A percentile compares a stretch with the other conserved stretches of the same genome.
Evolutionary conservation across 2,329 filamentous ascomycete species (phyloP).

Genomic region (Metarhizium humberi): DNA sequence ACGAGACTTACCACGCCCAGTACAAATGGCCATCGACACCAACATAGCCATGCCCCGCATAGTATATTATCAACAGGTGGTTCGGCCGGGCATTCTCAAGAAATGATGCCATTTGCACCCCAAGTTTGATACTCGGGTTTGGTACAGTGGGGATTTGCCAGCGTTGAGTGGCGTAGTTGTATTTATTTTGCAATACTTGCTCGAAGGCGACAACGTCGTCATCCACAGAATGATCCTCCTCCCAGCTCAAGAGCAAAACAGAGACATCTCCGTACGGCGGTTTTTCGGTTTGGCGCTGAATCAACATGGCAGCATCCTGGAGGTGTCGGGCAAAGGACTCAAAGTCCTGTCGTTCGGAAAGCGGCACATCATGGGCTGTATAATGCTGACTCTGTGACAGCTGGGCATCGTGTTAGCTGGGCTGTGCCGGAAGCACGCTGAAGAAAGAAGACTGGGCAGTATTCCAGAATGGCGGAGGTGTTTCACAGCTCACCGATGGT

Average conservation of each 20-base stretch:
- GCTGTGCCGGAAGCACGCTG: not conserved
- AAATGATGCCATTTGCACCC: slow-evolving; percentile 50
- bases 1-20: slow-evolving; percentile 52
- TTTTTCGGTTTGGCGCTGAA: slow-evolving; percentile 52
- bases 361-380: slow-evolving; percentile 29
- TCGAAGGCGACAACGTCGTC: slow-evolving; percentile 46
- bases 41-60: slow-evolving; percentile 51
- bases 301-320: slow-evolving; percentile 59
- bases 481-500: slow-evolving; percentile 5
- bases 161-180: slow-evolving; percentile 50
- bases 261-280: slow-evolving; percentile 49
- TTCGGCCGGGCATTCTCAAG: slow-evolving; percentile 48
- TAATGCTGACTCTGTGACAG: slow-evolving; percentile 19
- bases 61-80: slow-evolving; percentile 56
- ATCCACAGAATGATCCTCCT: slow-evolving; percentile 46
- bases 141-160: slow-evolving; percentile 52
- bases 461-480: not conserved
- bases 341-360: slow-evolving; percentile 49
- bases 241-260: slow-evolving; percentile 53
- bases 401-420: slow-evolving; percentile 2
- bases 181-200: slow-evolving; percentile 48
- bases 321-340: slow-evolving; percentile 58
- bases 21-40: slow-evolving; percentile 52
- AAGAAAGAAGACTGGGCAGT: not conserved
- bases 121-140: slow-evolving; percentile 52